Evolutionary conservation across 2,329 filamentous ascomycete genomes (phyloP).

Genomic region (Colletotrichum sp.): DNA sequence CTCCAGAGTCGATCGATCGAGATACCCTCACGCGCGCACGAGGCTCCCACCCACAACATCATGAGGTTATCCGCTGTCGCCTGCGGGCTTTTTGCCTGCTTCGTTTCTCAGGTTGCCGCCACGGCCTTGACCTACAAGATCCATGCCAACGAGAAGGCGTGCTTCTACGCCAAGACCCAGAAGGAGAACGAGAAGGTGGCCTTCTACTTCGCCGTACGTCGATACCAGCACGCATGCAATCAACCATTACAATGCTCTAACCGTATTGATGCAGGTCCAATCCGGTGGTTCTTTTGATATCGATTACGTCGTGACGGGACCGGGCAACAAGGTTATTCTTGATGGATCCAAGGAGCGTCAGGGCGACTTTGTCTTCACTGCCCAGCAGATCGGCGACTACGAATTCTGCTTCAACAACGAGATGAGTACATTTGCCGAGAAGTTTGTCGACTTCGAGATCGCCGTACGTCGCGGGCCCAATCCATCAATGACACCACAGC

Average conservation of each 20-base stretch:
- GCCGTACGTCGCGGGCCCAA: constrained; percentile 61
- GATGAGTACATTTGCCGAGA: constrained; percentile 97
- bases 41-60: constrained; percentile 27
- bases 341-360: constrained; percentile 90
- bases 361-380: constrained; percentile 97
- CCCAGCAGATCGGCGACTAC: constrained; percentile 86
- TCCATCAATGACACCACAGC: constrained; percentile 1
- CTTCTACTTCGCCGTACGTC: constrained; percentile 94
- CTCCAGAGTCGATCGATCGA: constrained; percentile 1
- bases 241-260: background rate
- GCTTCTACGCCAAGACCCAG: constrained; percentile 86
- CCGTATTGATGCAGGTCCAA: constrained; percentile 74
- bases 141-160: constrained; percentile 88
- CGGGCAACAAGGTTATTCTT: constrained; percentile 79
- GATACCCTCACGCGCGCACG: constrained; percentile 13
- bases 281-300: constrained; percentile 97
- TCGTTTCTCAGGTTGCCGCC: constrained; percentile 74
- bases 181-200: constrained; percentile 86
- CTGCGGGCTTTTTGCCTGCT: constrained; percentile 72
- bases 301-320: constrained; percentile 87
- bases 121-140: constrained; percentile 96
- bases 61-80: constrained; percentile 72
- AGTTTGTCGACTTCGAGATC: constrained; percentile 98
- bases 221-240: background rate
- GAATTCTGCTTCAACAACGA: constrained; percentile 98